Conservation (phyloP, 2,329 filamentous ascomycete genomes). For the Elsinoe arachidis region DNA sequence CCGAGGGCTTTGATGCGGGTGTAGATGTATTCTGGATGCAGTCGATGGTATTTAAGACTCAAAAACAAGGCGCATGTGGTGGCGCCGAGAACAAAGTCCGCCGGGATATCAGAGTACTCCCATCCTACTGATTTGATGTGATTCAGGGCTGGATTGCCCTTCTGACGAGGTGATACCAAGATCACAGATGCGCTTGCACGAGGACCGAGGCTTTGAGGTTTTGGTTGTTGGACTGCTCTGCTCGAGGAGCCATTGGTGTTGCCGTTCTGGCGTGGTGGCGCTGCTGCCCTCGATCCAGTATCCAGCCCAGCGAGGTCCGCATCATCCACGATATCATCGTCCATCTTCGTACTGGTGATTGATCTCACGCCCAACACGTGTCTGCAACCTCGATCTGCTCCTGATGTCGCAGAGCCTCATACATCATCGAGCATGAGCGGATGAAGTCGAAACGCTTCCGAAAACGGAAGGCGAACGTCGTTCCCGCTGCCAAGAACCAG, state of each 20-base stretch:
- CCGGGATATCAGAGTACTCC: slow-evolving; percentile 96
- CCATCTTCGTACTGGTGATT: slow-evolving; percentile 25
- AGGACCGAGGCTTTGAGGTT: slow-evolving; percentile 71
- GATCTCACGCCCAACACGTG: no score
- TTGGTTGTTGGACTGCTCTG: slow-evolving; percentile 69
- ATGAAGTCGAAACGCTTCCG: slow-evolving; percentile 10
- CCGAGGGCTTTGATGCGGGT: slow-evolving; percentile 77
- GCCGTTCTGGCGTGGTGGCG: slow-evolving; percentile 23
- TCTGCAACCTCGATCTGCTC: not conserved
- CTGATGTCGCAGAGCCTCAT: not conserved
- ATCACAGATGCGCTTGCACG: slow-evolving; percentile 64
- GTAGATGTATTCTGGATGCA: slow-evolving; percentile 98
- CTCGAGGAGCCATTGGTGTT: slow-evolving; percentile 3
- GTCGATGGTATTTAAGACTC: slow-evolving; percentile 90
- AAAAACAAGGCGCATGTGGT: slow-evolving; percentile 90
- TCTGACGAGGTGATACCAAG: slow-evolving; percentile 82
- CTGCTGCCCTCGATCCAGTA: slow-evolving; percentile 23
- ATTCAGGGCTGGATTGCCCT: slow-evolving; percentile 86
- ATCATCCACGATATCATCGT: slow-evolving; percentile 42
- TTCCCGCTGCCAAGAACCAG: not conserved
- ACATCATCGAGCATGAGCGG: not conserved
- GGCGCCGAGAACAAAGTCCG: slow-evolving; percentile 79
- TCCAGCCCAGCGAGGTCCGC: slow-evolving; percentile 30
- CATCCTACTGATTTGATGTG: slow-evolving; percentile 74
- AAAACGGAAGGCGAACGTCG: not conserved